A percentile compares a stretch with the other conserved stretches of the same genome.
These are phyloP conservation scores for Aspergillus fischeri DNA, from an alignment of 2,329 filamentous ascomycete genomes.

Conservation along the genomic window DNA sequence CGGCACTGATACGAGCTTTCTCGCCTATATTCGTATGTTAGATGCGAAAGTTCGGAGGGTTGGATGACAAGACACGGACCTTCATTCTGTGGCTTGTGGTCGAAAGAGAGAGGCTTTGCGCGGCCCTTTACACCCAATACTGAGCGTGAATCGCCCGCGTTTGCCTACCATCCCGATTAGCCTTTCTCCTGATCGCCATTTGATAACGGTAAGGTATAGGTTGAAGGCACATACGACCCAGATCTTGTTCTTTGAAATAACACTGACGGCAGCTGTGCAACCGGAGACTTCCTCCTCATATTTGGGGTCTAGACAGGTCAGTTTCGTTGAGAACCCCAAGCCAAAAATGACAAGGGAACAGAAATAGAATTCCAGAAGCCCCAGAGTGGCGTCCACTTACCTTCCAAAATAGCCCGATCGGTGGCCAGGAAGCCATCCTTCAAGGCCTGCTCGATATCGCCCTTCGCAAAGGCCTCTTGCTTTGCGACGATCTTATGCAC, in stretches of 20 bases:
- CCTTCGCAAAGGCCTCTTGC: constrained; percentile 87
- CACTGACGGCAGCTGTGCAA: constrained; percentile 87
- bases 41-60: neutral
- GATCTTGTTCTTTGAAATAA: constrained; percentile 88
- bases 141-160: constrained; percentile 91
- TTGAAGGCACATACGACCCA: constrained; percentile 70
- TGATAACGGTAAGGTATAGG: neutral
- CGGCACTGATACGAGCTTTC: constrained; percentile 91
- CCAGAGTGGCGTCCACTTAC: constrained; percentile 50
- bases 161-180: constrained; percentile 60
- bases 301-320: constrained; percentile 67
- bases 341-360: neutral
- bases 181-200: constrained; percentile 12
- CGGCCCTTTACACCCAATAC: constrained; percentile 95
- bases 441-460: constrained; percentile 89
- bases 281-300: constrained; percentile 98
- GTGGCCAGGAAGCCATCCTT: constrained; percentile 97
- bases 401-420: constrained; percentile 90
- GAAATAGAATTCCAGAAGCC: neutral
- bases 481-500: constrained; percentile 92
- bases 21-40: constrained; percentile 59
- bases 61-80: constrained; percentile 48
- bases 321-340: constrained; percentile 6
- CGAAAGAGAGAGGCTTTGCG: constrained; percentile 96
- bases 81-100: constrained; percentile 99